Evolutionary conservation across 306 rosid genomes (phyloP), one percentile per base, ranked within the genome.

Genomic region (Casuarina glauca): DNA sequence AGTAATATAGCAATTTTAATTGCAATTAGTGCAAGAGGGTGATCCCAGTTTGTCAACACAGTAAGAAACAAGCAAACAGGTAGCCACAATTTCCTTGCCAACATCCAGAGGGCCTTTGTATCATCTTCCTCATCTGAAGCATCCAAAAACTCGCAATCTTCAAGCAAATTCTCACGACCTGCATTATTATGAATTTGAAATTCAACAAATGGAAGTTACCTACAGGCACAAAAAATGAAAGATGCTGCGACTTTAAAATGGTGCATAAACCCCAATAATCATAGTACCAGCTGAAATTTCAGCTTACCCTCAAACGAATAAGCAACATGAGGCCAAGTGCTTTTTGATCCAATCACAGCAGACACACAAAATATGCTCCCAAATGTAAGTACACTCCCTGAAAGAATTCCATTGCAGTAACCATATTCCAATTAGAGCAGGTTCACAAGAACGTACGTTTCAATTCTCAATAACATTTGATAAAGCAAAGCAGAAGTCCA

Each of bases 241-340:
- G 32, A 71, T 6, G 9, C 1, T 1, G 13, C 46, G 38, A 70
- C 66, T 50, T 48, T 7, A 50, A 51, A 36, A 36, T 52, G 3
- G 74, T 60, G 63, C n/a, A 50, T 7, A 76, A 70, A 70, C 74
- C 72, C 78, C 74, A 26, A 26, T 26, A 26, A 26, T 1, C 1
- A 81, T 26, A 77, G 79, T 76, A 82, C 72, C 70, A 71, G 74
- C 15, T 70, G 41, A 77, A 51, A 51, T 76, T 74, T 76, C 73
- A 67, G 55, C 93, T 93, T 76, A 89, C 97, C 96, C 66, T 93
- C 92, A 86, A 89, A 83, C 82, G 93, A 86, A 81, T 89, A 82
- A 69, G 84, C 84, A 72, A 81, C 75, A 76, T 41, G 77, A 12
- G 84, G 82, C 80, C 76, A 43, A 69, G 62, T 63, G 72, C 35